phyloP scores from a whole-genome alignment of 225 moss, liverwort and hornwort genomes.

The Lunularia cruciata region DNA sequence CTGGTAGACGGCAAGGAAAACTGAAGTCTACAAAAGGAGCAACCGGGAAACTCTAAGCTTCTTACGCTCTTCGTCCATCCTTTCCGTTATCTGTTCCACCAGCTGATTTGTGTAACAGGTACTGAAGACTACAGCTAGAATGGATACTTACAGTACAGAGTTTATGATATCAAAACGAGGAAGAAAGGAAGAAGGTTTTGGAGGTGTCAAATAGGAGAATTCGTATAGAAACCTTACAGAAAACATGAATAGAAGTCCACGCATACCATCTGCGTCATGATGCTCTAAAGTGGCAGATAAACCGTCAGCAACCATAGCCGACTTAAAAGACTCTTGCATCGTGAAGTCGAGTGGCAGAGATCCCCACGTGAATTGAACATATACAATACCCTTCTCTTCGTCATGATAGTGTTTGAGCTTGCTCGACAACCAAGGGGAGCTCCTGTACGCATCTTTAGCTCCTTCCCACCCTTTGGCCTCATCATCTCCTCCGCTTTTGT shows the following conservation, averaged over 20 bases:
- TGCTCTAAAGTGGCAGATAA: slow-evolving; percentile 66
- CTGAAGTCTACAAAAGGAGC: too few species aligned
- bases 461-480: slow-evolving; percentile 33
- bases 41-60: too few species aligned
- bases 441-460: slow-evolving; percentile 43
- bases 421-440: slow-evolving; percentile 48
- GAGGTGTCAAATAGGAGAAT: not conserved
- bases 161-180: too few species aligned
- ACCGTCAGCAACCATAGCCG: slow-evolving; percentile 44
- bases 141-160: too few species aligned
- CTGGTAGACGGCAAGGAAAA: too few species aligned
- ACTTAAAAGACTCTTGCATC: slow-evolving; percentile 33
- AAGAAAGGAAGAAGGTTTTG: not conserved
- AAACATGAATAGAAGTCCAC: slow-evolving; percentile 99
- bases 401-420: slow-evolving; percentile 85
- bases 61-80: too few species aligned
- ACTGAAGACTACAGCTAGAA: too few species aligned
- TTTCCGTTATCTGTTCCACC: too few species aligned
- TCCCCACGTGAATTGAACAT: slow-evolving; percentile 87
- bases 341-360: slow-evolving; percentile 56
- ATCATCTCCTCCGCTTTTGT: slow-evolving; percentile 34
- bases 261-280: slow-evolving; percentile 76
- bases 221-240: slow-evolving; percentile 86
- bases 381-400: slow-evolving; percentile 81
- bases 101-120: too few species aligned